phyloP scores from a whole-genome alignment of 2,329 filamentous ascomycete genomes.

The Pochonia chlamydosporia region DNA sequence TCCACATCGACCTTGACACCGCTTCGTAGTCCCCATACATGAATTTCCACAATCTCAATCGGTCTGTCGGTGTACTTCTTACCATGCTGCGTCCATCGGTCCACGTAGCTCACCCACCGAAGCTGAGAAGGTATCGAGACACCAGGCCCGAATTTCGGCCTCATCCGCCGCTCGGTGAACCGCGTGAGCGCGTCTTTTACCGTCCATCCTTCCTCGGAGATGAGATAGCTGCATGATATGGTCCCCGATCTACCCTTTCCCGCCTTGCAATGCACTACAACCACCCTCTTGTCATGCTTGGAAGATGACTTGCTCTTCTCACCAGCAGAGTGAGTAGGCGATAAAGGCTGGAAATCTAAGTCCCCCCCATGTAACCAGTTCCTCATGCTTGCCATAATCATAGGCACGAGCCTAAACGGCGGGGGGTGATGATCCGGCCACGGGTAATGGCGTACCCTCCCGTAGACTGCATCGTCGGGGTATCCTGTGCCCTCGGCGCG shows the following conservation, averaged over 20 bases:
- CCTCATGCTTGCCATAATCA: conserved; percentile 88
- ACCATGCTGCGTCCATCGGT: conserved; percentile 69
- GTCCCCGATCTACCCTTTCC: conserved; percentile 93
- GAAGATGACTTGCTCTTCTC: conserved; percentile 7
- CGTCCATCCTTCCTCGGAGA: conserved; percentile 70
- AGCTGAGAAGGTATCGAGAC: conserved; percentile 92
- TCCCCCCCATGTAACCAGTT: conserved; percentile 67
- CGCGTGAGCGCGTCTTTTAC: conserved; percentile 46
- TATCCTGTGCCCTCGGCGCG: conserved; percentile 95
- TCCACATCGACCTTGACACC: conserved; percentile 85
- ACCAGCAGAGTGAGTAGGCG: too few relatives aligned
- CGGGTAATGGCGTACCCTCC: conserved; percentile 82
- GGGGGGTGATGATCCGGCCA: conserved; percentile 98
- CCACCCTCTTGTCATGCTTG: conserved; percentile 52
- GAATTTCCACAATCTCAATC: conserved; percentile 81
- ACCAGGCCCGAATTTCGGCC: conserved; percentile 79
- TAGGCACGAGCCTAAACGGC: conserved; percentile 80
- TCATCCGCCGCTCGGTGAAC: conserved; percentile 80
- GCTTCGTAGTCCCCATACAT: conserved; percentile 81
- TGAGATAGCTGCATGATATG: conserved; percentile 80
- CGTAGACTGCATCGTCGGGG: conserved; percentile 82
- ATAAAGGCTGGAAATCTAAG: conserved; percentile 17
- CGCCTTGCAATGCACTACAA: conserved; percentile 94
- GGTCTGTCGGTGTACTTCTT: conserved; percentile 79
- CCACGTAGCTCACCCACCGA: conserved; percentile 81